Base-by-base conservation (phyloP, 352 stramenopile genomes). In the Phytophthora sansomeana region DNA sequence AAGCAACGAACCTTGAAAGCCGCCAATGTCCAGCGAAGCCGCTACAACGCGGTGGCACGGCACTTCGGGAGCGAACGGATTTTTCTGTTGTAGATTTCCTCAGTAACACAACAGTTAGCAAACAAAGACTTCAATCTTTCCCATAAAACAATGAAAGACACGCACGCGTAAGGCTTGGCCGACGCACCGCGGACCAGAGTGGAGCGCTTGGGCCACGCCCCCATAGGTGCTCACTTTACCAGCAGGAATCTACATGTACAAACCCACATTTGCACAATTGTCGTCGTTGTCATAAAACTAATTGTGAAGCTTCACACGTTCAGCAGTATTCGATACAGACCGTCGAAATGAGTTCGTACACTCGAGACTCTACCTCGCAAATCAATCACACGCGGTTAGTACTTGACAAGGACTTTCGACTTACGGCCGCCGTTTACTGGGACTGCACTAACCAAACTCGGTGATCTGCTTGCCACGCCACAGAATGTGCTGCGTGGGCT, bases 221-320 rank as follows among this genome's bases (percentile, higher is more conserved):
- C 83, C 82, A 59, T 95, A 95, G 32, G 87, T 95, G 65, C 77
- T 90, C 57, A 95, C 87, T 72, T 92, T 92, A 29, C 87, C 87
- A 10, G 49, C 56, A 0, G 85, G 87, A 58, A 95, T 93, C 87
- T 93, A 28, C 13, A 62, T n/a, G n/a, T n/a, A n/a, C n/a, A 13
- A 14, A 54, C 14, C 21, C 10, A 2, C 43, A 42, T 14, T 50
- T 17, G 10, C 43, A 38, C 28, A 26, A 28, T 41, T 30, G 39
- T 32, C 38, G 11, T 24, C 42, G 6, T 13, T 19, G 2, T 19
- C 21, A 24, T 24, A 24, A 24, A 24, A 24, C 21, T 24, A n/a
- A 43, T 43, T 43, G 5, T 5, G 38, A 7, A 21, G 38, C 9
- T 38, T 38, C 0, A 8, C 2, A n/a, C 21, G 9, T 41, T 5